These are phyloP conservation scores for Mycosarcoma maydis DNA, from an alignment of 1,284 basidiomycete species.

Conservation along the genomic window DNA sequence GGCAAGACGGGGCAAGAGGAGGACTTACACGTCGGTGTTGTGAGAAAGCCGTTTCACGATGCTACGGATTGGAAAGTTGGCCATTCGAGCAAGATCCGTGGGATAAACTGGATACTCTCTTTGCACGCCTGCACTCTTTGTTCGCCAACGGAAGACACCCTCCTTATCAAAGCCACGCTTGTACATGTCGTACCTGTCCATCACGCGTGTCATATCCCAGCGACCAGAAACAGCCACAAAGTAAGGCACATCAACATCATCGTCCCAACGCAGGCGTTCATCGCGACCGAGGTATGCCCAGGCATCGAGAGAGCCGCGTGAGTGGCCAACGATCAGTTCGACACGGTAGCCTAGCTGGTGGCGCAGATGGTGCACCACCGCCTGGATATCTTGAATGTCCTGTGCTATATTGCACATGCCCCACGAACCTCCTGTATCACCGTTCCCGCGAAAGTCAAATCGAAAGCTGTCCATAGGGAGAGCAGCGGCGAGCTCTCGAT, in stretches of 20 bases:
- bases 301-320: constrained; percentile 6
- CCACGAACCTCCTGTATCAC: constrained; percentile 2
- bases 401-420: constrained; percentile 5
- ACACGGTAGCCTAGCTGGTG: constrained; percentile 1
- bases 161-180: constrained; percentile 5
- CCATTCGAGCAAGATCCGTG: constrained; percentile 1
- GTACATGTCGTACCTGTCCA: constrained; percentile 6
- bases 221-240: constrained; percentile 1
- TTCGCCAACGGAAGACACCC: constrained; percentile 1
- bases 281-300: constrained; percentile 3
- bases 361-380: constrained; percentile 10
- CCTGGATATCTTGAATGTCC: constrained; percentile 15
- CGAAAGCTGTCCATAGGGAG: constrained; percentile 80
- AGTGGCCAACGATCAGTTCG: constrained; percentile 9
- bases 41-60: neutral
- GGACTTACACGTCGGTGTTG: constrained; percentile 5
- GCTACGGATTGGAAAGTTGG: neutral
- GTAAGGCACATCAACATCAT: neutral
- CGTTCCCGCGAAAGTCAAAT: constrained; percentile 76
- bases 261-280: constrained; percentile 4
- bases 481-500: constrained; percentile 74
- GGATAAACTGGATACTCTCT: constrained; percentile 4
- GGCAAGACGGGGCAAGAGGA: neutral
- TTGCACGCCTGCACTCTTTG: constrained; percentile 1
- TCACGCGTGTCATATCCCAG: neutral